Base-by-base conservation (phyloP, 768 basidiomycete species). In the Auricularia cornea region DNA sequence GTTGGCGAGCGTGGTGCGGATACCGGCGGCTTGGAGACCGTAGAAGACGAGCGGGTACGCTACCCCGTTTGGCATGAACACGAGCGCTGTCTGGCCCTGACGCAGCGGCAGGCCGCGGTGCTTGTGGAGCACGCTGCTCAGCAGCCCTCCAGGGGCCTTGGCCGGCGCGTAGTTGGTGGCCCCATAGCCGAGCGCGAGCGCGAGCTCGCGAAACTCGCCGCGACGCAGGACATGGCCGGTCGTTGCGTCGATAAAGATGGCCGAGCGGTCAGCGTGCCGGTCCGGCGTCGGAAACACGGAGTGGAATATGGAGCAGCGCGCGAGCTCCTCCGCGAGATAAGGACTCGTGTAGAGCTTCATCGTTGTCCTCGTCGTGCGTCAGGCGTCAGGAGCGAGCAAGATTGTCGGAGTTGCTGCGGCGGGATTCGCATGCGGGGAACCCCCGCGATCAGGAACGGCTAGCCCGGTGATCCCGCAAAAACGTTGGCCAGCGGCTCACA, bases 1-100 rank as follows among this genome's bases (percentile, higher is more conserved):
- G 71, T 92, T 94, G 18, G 88, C 88, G 16, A 90, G 83, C 0
- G 91, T 89, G 60, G 83, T 81, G 52, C 83, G 75, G 18, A 90
- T 69, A 3, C 89, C 89, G 0, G 86, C 88, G 0, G 91, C 87
- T 51, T 87, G 77, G 70, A 74, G 72, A 59, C 72, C 75, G 23
- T 76, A 73, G 5, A 85, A 63, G 59, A 80, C 70, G 63, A 84
- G 70, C 1, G 84, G 81, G 75, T 78, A 87, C 51, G 77, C 75
- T 56, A 92, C 68, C 23, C 79, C 84, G 73, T 94, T 93, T 10
- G 82, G 85, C 1, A 86, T 86, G 70, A 81, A 91, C 4, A 93
- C 76, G 64, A 89, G 77, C 20, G 84, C 77, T 0, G 83, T 83
- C 60, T 87, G 83, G 0, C 86, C 85, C 18, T 81, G 76, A 38